Conservation (phyloP, 495 filamentous ascomycete species). For the Hypoxylon cercidicola region DNA sequence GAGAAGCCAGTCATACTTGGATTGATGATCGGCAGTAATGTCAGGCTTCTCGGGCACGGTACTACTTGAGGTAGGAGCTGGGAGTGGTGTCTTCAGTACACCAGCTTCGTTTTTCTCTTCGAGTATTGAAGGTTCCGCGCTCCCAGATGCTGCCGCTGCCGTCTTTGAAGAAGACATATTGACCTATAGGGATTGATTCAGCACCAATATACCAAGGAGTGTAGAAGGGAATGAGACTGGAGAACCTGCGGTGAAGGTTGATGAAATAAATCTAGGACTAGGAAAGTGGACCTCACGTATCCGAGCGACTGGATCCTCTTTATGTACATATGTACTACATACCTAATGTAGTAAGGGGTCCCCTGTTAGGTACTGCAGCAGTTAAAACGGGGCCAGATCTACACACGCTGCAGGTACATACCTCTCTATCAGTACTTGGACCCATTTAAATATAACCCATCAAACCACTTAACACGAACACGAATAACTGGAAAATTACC, state of each 20-base stretch:
- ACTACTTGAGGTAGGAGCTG: constrained; percentile 64
- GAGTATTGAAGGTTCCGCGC: constrained; percentile 45
- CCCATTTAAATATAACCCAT: constrained; percentile 1
- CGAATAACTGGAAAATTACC: constrained; percentile 21
- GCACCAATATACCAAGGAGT: neutral
- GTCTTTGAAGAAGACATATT: constrained; percentile 48
- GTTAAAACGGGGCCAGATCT: too few relatives aligned
- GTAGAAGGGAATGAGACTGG: neutral
- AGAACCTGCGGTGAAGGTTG: constrained; percentile 6
- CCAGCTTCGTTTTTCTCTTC: constrained; percentile 53
- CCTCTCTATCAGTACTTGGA: neutral
- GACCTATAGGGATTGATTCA: neutral
- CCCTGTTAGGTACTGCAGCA: too few relatives aligned
- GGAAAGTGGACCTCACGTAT: constrained; percentile 10
- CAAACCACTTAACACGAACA: constrained; percentile 48
- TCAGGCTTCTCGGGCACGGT: constrained; percentile 62
- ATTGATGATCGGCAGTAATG: constrained; percentile 79
- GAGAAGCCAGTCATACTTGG: constrained; percentile 82
- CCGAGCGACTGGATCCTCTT: neutral
- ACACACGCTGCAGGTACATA: constrained; percentile 1
- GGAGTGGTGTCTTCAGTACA: constrained; percentile 75
- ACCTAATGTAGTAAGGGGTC: too few relatives aligned
- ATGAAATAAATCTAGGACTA: constrained; percentile 1
- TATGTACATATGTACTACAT: too few relatives aligned
- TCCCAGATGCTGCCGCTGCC: constrained; percentile 15